Base-by-base conservation (phyloP, 495 filamentous ascomycete species). In the Neurospora sp. region DNA sequence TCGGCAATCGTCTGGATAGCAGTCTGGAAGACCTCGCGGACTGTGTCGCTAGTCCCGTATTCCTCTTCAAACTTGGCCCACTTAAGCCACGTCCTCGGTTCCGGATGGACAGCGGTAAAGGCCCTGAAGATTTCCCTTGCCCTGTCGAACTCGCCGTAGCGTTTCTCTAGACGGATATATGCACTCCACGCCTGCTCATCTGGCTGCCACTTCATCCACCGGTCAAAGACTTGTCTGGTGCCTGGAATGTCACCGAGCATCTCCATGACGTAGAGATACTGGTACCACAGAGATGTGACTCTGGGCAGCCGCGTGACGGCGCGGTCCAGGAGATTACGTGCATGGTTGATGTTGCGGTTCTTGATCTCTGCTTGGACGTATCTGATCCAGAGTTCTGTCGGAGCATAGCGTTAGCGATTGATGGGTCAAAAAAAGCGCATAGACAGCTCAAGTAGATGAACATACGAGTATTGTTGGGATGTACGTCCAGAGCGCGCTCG, bases 251-350 rank as follows among this genome's bases (percentile, higher is more conserved):
- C 98, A 7, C 92, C 91, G 9, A 97, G 85, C 80, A 94, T 98
- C 86, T 99, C 96, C 81, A 98, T 96, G 92, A 98, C 97, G 79
- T 97, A 97, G 39, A 97, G 93, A 87, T 97, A 98, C 80, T 98
- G 97, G 83, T 95, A 98, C 96, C 96, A 99, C 70, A 99, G 85
- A 84, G 98, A 98, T 80, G 97, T 92, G 38, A 98, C 88, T 42
- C 96, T 86, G 40, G 96, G 96, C 40, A 98, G 85, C 72, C 96
- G 93, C 1, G 94, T 96, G 69, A 99, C 93, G 42, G 96, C 96
- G 69, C 96, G 93, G 80, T 99, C 96, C 39, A 98, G 87, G 48
- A 99, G 82, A 78, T 99, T 99, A 72, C 96, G 86, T 40, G 96
- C 94, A 88, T 98, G 96, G 80, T 97, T 98, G 85, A 99, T 98